A percentile compares a stretch with the other conserved stretches of the same genome.
These are phyloP conservation scores for Starmerella apicola DNA, from an alignment of 805 yeast species.

Conservation along the genomic window DNA sequence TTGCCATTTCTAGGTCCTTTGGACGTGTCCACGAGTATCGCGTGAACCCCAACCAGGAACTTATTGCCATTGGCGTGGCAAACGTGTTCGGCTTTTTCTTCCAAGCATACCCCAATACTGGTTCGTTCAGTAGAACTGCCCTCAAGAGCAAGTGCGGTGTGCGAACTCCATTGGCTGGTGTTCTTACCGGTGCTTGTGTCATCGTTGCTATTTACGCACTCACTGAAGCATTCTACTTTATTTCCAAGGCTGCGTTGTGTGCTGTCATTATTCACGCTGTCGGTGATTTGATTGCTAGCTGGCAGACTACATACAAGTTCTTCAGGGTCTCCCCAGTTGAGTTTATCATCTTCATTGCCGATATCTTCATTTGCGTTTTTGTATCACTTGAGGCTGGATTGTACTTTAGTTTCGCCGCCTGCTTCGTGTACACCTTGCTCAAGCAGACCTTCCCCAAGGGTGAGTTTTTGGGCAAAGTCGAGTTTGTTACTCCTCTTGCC, in stretches of 20 bases:
- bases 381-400: constrained; percentile 77
- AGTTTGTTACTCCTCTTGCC: constrained; percentile 49
- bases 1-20: constrained; percentile 85
- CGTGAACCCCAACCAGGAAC: constrained; percentile 84
- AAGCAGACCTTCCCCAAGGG: constrained; percentile 73
- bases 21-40: constrained; percentile 88
- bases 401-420: constrained; percentile 80
- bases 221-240: constrained; percentile 72
- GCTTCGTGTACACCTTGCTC: constrained; percentile 59
- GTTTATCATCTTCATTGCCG: constrained; percentile 55
- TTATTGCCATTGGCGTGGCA: constrained; percentile 84
- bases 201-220: constrained; percentile 73
- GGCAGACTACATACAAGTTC: constrained; percentile 36
- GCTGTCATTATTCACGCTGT: constrained; percentile 93
- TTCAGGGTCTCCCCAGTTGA: constrained; percentile 69
- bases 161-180: constrained; percentile 84
- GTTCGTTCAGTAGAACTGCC: constrained; percentile 90
- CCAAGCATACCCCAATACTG: constrained; percentile 90
- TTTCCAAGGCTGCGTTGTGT: constrained; percentile 76
- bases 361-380: constrained; percentile 64
- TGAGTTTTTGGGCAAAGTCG: constrained; percentile 65
- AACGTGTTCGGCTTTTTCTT: constrained; percentile 85
- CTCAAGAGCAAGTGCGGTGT: constrained; percentile 92
- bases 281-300: constrained; percentile 61
- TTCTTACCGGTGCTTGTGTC: constrained; percentile 81